These are phyloP conservation scores for Trametes gibbosa DNA, from an alignment of 768 basidiomycete species.

Conservation along the genomic window DNA sequence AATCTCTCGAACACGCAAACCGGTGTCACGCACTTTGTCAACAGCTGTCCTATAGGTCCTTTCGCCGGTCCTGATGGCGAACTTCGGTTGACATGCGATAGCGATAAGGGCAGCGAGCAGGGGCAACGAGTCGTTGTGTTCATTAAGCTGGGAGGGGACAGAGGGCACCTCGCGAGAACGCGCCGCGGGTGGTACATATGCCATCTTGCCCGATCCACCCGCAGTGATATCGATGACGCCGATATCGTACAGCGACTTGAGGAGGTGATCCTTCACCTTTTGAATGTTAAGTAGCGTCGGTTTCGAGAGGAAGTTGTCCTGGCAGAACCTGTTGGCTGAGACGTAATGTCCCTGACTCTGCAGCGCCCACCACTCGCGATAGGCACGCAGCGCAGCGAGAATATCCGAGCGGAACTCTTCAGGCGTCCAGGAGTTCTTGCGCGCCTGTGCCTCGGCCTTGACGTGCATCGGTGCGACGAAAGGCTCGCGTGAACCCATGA, in stretches of 20 bases:
- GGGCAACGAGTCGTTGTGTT: slow-evolving; percentile 70
- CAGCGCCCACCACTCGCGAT: slow-evolving; percentile 75
- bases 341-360: slow-evolving; percentile 64
- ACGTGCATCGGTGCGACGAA: slow-evolving; percentile 82
- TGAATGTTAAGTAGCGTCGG: slow-evolving; percentile 80
- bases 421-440: slow-evolving; percentile 78
- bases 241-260: slow-evolving; percentile 72
- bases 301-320: slow-evolving; percentile 85
- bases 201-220: slow-evolving; percentile 37
- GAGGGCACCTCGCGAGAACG: slow-evolving; percentile 32
- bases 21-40: slow-evolving; percentile 64
- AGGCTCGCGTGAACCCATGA: slow-evolving; percentile 86
- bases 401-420: slow-evolving; percentile 82
- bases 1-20: background rate
- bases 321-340: slow-evolving; percentile 71
- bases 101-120: slow-evolving; percentile 82
- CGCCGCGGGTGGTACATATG: slow-evolving; percentile 22
- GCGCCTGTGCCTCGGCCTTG: slow-evolving; percentile 64
- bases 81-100: slow-evolving; percentile 86
- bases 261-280: slow-evolving; percentile 74
- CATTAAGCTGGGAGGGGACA: slow-evolving; percentile 68
- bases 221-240: slow-evolving; percentile 83
- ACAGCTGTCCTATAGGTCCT: slow-evolving; percentile 68
- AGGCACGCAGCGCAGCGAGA: slow-evolving; percentile 76
- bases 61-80: slow-evolving; percentile 73